Conservation (phyloP, 2,329 filamentous ascomycete species). For the Alternaria conjuncta region DNA sequence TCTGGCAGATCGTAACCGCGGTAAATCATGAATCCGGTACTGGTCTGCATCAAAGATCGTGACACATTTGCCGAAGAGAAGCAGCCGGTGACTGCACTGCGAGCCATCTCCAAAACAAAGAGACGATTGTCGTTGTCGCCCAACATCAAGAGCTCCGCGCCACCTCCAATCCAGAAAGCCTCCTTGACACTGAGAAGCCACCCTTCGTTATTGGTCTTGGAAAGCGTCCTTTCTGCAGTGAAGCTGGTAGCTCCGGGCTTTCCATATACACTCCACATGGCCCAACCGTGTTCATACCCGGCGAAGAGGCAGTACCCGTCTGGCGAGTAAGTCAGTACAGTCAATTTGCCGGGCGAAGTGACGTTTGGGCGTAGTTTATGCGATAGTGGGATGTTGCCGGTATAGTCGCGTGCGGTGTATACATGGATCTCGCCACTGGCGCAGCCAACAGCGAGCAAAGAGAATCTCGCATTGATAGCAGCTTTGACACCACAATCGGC, state of each 20-base stretch:
- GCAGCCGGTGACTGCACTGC: constrained; percentile 90
- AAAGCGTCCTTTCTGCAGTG: constrained; percentile 68
- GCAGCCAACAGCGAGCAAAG: constrained; percentile 86
- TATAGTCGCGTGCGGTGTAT: constrained; percentile 93
- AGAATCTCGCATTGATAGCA: constrained; percentile 93
- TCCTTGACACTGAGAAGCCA: constrained; percentile 83
- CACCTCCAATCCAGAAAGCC: constrained; percentile 86
- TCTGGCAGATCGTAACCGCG: constrained; percentile 91
- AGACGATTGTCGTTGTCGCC: constrained; percentile 75
- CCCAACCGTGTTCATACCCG: constrained; percentile 91
- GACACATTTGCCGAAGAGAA: constrained; percentile 92
- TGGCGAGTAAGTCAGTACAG: constrained; percentile 82
- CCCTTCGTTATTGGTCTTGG: constrained; percentile 72
- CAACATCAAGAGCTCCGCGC: constrained; percentile 82
- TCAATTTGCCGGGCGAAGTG: constrained; percentile 74
- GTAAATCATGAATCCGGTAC: constrained; percentile 88
- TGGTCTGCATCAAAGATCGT: constrained; percentile 86
- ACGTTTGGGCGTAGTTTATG: constrained; percentile 76
- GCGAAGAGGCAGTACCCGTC: constrained; percentile 97
- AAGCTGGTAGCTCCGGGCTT: constrained; percentile 89
- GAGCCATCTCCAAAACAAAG: constrained; percentile 89
- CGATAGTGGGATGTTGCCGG: constrained; percentile 87
- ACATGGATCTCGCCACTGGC: constrained; percentile 79
- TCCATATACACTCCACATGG: constrained; percentile 96
- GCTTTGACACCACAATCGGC: constrained; percentile 71